These are phyloP conservation scores for Sarcodon sp. DNA, from an alignment of 768 basidiomycete genomes.

Conservation along the genomic window DNA sequence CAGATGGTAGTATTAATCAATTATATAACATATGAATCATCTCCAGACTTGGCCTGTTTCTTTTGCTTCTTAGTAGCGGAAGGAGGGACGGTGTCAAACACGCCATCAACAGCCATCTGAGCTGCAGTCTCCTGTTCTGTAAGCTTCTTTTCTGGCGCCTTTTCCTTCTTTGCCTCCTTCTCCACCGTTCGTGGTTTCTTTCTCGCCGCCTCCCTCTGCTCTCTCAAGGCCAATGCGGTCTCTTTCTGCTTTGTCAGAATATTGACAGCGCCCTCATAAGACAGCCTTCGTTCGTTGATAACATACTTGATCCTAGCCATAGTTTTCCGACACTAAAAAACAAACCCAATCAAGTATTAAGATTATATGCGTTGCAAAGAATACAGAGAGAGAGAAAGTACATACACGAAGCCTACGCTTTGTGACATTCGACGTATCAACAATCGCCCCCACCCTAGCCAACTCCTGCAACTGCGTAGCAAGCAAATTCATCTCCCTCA, in stretches of 20 bases:
- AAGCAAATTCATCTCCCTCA: slow-evolving; percentile 83
- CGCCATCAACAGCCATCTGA: too few relatives aligned
- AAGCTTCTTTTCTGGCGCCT: too few relatives aligned
- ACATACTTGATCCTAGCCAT: slow-evolving; percentile 96
- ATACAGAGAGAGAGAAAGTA: not conserved
- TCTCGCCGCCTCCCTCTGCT: slow-evolving; percentile 1
- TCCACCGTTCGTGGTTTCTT: not conserved
- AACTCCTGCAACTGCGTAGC: slow-evolving; percentile 79
- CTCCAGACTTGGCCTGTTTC: too few relatives aligned
- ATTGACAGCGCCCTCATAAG: slow-evolving; percentile 55
- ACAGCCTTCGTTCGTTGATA: slow-evolving; percentile 79
- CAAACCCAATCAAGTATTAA: not conserved
- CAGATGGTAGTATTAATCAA: too few relatives aligned
- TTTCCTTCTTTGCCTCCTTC: too few relatives aligned
- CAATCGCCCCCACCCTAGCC: slow-evolving; percentile 37
- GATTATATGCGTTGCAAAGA: not conserved
- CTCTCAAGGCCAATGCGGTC: slow-evolving; percentile 1
- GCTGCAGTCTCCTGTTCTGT: too few relatives aligned
- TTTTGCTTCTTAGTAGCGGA: too few relatives aligned
- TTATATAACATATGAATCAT: too few relatives aligned
- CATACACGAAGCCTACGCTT: slow-evolving; percentile 8
- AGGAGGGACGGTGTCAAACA: too few relatives aligned
- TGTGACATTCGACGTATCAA: not conserved
- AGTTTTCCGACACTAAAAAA: slow-evolving; percentile 69
- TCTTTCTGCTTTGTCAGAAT: slow-evolving; percentile 11